These are phyloP conservation scores for Metschnikowia lochheadii DNA, from an alignment of 805 yeast species.

Conservation along the genomic window DNA sequence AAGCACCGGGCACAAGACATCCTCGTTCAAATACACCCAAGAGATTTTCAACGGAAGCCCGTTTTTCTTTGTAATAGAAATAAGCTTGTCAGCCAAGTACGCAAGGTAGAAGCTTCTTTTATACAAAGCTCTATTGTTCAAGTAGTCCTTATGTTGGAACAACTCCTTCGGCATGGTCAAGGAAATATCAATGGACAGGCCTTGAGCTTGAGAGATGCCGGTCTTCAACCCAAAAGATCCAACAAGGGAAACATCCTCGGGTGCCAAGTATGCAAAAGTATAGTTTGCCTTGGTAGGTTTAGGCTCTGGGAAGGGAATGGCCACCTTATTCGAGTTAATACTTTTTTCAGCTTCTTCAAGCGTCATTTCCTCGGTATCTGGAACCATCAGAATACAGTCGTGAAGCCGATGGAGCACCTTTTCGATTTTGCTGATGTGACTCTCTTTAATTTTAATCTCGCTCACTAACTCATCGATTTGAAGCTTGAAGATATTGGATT, in stretches of 20 bases:
- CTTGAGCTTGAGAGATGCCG: conserved; percentile 59
- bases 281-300: conserved; percentile 72
- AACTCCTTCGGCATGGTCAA: conserved; percentile 74
- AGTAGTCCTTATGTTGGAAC: conserved; percentile 82
- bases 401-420: conserved; percentile 71
- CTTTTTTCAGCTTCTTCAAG: conserved; percentile 57
- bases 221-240: conserved; percentile 90
- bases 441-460: conserved; percentile 73
- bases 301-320: conserved; percentile 88
- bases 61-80: conserved; percentile 48
- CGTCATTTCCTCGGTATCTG: conserved; percentile 45
- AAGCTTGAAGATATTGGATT: conserved; percentile 89
- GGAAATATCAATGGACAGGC: conserved; percentile 71
- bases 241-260: conserved; percentile 70
- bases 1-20: conserved; percentile 70
- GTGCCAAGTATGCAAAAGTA: conserved; percentile 63
- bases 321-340: conserved; percentile 49
- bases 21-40: conserved; percentile 72
- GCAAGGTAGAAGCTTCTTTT: conserved; percentile 87
- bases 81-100: conserved; percentile 63
- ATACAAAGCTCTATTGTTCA: conserved; percentile 85
- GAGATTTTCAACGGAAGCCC: conserved; percentile 56
- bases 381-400: conserved; percentile 61
- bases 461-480: conserved; percentile 88
- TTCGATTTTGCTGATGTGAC: conserved; percentile 62